These are phyloP conservation scores for Davidsoniella eucalypti DNA, from an alignment of 2,329 filamentous ascomycete species.

Conservation along the genomic window DNA sequence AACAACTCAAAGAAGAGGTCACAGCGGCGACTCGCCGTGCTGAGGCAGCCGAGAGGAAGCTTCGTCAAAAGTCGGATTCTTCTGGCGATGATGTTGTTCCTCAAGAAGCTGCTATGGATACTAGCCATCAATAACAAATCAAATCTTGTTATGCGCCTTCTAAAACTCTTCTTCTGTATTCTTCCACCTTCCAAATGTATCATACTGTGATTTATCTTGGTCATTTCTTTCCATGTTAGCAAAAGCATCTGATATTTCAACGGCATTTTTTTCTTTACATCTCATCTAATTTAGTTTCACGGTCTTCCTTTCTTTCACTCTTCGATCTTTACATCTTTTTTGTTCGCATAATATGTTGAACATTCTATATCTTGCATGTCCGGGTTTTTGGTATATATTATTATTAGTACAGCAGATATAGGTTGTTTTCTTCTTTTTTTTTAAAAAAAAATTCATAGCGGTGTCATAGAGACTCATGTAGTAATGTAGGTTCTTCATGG, in stretches of 20 bases:
- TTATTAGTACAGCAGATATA: neutral
- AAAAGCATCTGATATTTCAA: neutral
- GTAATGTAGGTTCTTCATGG: too few species aligned
- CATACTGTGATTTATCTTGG: neutral
- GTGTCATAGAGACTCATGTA: too few species aligned
- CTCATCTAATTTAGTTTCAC: too few species aligned
- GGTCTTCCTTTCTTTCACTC: too few species aligned
- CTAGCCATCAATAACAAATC: neutral
- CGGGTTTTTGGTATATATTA: neutral
- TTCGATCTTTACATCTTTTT: too few species aligned
- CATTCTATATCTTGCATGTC: neutral
- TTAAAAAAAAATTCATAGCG: too few species aligned
- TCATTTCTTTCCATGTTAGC: neutral
- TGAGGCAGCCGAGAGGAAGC: constrained; percentile 45
- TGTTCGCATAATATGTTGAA: neutral
- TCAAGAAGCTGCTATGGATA: constrained; percentile 19
- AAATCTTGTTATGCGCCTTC: neutral
- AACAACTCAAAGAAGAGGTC: constrained; percentile 59
- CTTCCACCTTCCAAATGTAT: too few species aligned
- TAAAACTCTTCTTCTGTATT: neutral
- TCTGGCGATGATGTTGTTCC: constrained; percentile 16
- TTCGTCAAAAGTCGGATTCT: constrained; percentile 19
- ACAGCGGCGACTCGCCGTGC: constrained; percentile 47
- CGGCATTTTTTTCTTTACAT: neutral
- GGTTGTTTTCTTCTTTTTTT: too few species aligned